phyloP scores from a whole-genome alignment of 116 monocot species.

The Zostera marina region DNA sequence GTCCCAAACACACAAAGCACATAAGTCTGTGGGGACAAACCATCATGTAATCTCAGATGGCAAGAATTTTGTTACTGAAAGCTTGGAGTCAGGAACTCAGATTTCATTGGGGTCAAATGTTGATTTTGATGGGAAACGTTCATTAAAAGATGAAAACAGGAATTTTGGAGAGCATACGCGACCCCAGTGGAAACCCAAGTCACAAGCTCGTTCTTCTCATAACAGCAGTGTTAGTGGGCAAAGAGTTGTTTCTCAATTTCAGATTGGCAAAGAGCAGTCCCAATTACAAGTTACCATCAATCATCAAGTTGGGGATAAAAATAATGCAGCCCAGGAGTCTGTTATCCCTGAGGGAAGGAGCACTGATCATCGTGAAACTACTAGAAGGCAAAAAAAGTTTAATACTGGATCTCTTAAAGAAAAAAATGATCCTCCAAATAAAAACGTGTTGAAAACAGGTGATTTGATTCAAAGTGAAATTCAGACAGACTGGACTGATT shows the following conservation, averaged over 20 bases:
- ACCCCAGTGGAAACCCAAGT: slow-evolving; percentile 75
- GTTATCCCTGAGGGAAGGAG: slow-evolving; percentile 5
- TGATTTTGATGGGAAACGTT: slow-evolving; percentile 20
- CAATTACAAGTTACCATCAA: slow-evolving; percentile 1
- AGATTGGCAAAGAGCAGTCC: slow-evolving; percentile 1
- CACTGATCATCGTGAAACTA: slow-evolving; percentile 7
- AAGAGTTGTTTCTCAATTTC: slow-evolving; percentile 10
- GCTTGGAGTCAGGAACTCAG: neutral
- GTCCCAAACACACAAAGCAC: slow-evolving; percentile 20
- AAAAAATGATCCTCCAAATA: neutral
- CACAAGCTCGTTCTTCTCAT: slow-evolving; percentile 18
- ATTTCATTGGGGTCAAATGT: slow-evolving; percentile 11
- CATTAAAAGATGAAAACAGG: slow-evolving; percentile 12
- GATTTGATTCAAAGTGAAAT: slow-evolving; percentile 2
- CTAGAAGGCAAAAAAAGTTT: slow-evolving; percentile 5
- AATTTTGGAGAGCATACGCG: slow-evolving; percentile 15
- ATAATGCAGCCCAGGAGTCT: neutral
- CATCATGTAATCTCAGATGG: slow-evolving; percentile 6
- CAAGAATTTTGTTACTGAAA: slow-evolving; percentile 5
- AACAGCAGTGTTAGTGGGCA: slow-evolving; percentile 18
- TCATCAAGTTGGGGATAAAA: slow-evolving; percentile 6
- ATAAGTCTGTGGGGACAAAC: slow-evolving; percentile 8
- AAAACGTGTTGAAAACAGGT: neutral
- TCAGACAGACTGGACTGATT: slow-evolving; percentile 9
- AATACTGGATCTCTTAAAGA: slow-evolving; percentile 3